Base-by-base conservation (phyloP, 2,329 filamentous ascomycete species). In the Cryoendolithus antarcticus region DNA sequence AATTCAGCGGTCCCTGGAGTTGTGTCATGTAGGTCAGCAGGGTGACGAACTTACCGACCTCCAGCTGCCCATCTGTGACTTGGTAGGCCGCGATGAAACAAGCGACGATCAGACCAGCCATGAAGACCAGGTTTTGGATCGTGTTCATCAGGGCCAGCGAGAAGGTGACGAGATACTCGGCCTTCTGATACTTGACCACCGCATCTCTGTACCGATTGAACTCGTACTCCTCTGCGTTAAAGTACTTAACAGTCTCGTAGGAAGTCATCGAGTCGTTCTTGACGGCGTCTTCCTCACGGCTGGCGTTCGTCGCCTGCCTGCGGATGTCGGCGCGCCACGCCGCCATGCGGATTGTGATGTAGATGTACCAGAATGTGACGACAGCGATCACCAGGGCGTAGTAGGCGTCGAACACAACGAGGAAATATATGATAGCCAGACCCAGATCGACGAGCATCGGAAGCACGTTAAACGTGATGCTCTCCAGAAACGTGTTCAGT, bases 181-280 rank as follows among this genome's bases (percentile, higher is more conserved):
- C 72, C 7, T 60, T 62, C 45, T 79, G 75, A 49, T 70, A 78
- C 45, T 67, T 67, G 37, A 62, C 57, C 0, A 79, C 73, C 9
- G 74, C 71, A 13, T 68, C 60, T 24, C 64, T 67, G 51, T 76
- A 79, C 5, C 72, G 63, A 37, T 69, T 63, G 32, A 74, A 75
- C 50, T 79, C 75, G 44, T 72, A 70, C 1, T 60, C 60, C 44
- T 77, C 71, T 11, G 75, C 74, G 46, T 75, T 76, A 59, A 77
- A 78, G 52, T 78, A 75, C 47, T 78, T 76, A 33, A 79, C 75
- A 1, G 75, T 78, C 65, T 98, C 91, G 60, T 96, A 98, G n/a
- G 86, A 93, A 45, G 91, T 86, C 67, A 98, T 91, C 0, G 91
- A 96, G 60, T 98, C 91, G 57, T 95, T 96, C 71, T 96, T 96